A percentile compares a stretch with the other conserved stretches of the same genome.
Conservation (phyloP, 768 basidiomycete species). For the Pleurotus djamor region DNA sequence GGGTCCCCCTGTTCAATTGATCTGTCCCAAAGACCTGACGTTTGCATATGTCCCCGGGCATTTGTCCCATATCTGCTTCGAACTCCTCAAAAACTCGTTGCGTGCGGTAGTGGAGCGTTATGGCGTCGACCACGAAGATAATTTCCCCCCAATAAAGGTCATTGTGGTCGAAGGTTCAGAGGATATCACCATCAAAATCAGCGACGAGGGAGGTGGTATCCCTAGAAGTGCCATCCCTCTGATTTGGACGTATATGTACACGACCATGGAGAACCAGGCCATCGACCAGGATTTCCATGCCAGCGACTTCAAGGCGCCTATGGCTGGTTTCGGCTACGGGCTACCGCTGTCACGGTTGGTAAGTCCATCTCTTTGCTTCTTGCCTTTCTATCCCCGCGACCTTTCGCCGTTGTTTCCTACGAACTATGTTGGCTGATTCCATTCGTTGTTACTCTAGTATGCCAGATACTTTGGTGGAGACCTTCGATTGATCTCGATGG, state of each 20-base stretch:
- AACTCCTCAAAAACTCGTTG: constrained; percentile 95
- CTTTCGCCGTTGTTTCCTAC: neutral
- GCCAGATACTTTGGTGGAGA: constrained; percentile 96
- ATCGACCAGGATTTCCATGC: constrained; percentile 79
- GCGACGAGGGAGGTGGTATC: constrained; percentile 96
- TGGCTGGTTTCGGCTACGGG: constrained; percentile 97
- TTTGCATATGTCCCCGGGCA: constrained; percentile 98
- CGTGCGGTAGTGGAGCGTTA: constrained; percentile 94
- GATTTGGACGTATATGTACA: constrained; percentile 99
- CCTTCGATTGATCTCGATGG: constrained; percentile 93
- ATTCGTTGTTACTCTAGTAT: constrained; percentile 48
- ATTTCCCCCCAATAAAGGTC: constrained; percentile 90
- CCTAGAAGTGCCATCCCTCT: constrained; percentile 84
- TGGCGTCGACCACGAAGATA: constrained; percentile 76
- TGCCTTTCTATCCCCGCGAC: neutral
- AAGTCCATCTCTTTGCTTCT: constrained; percentile 22
- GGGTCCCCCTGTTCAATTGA: constrained; percentile 93
- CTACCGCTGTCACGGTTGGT: constrained; percentile 90
- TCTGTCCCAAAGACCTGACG: constrained; percentile 82
- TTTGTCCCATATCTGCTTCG: constrained; percentile 94
- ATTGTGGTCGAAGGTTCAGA: constrained; percentile 97
- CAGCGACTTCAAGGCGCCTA: constrained; percentile 93
- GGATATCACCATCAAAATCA: constrained; percentile 99
- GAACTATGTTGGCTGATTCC: neutral
- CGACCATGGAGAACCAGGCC: constrained; percentile 74